phyloP scores from a whole-genome alignment of 441 rosid genomes.

The Populus hybrid region DNA sequence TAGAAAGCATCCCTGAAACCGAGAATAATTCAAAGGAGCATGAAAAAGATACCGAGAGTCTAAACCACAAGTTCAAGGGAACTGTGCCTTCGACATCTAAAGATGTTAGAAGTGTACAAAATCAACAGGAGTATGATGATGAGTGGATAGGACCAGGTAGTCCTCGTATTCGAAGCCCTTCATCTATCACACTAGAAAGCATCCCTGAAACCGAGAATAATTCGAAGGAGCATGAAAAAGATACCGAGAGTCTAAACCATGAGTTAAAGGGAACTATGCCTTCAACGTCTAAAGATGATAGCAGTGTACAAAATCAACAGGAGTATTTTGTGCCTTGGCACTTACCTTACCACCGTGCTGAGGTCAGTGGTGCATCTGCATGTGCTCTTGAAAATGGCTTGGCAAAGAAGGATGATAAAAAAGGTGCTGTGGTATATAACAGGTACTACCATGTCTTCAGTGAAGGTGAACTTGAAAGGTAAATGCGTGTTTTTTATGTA shows the following conservation, averaged over 20 bases:
- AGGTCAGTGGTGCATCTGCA: slow-evolving; percentile 81
- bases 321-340: slow-evolving; percentile 98
- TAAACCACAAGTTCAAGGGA: slow-evolving; percentile 16
- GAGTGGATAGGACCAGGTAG: slow-evolving; percentile 96
- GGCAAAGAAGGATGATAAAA: slow-evolving; percentile 88
- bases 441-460: slow-evolving; percentile 92
- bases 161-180: slow-evolving; percentile 63
- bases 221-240: slow-evolving; percentile 25
- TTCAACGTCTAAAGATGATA: slow-evolving; percentile 23
- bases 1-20: slow-evolving; percentile 81
- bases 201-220: slow-evolving; percentile 69
- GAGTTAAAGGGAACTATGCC: slow-evolving; percentile 12
- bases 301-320: slow-evolving; percentile 44
- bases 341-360: slow-evolving; percentile 91
- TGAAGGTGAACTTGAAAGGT: slow-evolving; percentile 97
- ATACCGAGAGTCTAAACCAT: slow-evolving; percentile 20
- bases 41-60: slow-evolving; percentile 23
- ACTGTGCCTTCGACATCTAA: slow-evolving; percentile 16
- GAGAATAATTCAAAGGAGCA: slow-evolving; percentile 35
- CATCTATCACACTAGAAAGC: slow-evolving; percentile 56
- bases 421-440: slow-evolving; percentile 87
- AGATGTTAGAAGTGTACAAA: slow-evolving; percentile 19
- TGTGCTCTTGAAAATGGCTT: slow-evolving; percentile 73
- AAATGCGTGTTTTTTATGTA: not conserved
- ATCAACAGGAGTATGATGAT: slow-evolving; percentile 81